phyloP scores from a whole-genome alignment of 2,329 filamentous ascomycete genomes.

The Penicillium aurantiogriseum region DNA sequence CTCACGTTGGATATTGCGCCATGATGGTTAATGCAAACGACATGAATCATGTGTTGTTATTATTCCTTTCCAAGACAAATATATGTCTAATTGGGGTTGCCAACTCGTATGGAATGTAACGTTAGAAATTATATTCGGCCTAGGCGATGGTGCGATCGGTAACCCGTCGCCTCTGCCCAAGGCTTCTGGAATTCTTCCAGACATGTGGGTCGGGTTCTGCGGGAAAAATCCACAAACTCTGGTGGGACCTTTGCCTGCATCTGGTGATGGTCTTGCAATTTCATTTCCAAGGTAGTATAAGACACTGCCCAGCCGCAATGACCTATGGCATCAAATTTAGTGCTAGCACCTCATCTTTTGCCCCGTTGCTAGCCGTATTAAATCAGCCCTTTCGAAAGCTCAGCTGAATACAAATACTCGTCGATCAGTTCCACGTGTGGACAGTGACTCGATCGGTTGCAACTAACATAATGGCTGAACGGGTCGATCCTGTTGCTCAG shows the following conservation, averaged over 20 bases:
- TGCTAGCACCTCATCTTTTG: conserved; percentile 30
- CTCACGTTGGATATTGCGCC: background rate
- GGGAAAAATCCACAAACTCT: background rate
- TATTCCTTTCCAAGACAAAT: background rate
- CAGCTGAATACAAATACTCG: conserved; percentile 1
- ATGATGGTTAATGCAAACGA: background rate
- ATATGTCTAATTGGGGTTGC: background rate
- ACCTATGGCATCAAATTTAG: conserved; percentile 33
- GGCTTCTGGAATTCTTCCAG: conserved; percentile 3
- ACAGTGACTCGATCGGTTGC: background rate
- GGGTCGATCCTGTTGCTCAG: background rate
- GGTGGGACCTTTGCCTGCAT: background rate
- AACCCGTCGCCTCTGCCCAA: background rate
- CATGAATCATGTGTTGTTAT: background rate
- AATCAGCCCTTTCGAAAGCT: background rate
- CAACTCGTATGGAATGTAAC: background rate
- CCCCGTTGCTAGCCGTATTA: conserved; percentile 11
- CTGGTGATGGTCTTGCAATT: background rate
- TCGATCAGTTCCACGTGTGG: background rate
- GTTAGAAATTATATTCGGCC: background rate
- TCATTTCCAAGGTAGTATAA: conserved; percentile 11
- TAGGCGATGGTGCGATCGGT: background rate
- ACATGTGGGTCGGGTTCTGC: background rate
- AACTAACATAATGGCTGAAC: background rate
- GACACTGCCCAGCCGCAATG: conserved; percentile 10